Conservation (phyloP, 2,329 filamentous ascomycete genomes). For the Aspergillus alliaceus region DNA sequence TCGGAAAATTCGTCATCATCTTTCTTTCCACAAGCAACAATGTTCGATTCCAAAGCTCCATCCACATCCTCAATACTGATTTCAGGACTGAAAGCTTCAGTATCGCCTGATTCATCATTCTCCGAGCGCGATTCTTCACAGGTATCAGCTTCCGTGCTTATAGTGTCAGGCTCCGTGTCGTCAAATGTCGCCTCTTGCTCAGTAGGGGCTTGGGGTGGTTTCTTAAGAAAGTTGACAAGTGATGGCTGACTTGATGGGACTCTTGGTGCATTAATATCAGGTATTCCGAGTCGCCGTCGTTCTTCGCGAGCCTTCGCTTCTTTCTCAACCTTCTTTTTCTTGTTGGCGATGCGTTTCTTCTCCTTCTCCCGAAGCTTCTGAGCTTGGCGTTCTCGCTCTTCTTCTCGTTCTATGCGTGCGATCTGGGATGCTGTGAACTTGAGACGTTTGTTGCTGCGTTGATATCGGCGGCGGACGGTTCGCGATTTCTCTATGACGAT, state of each 20-base stretch:
- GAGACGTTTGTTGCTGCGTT: constrained; percentile 39
- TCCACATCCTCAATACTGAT: neutral
- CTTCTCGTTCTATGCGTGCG: constrained; percentile 41
- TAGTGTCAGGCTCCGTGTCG: constrained; percentile 13
- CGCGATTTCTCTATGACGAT: constrained; percentile 40
- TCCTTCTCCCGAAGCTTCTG: constrained; percentile 39
- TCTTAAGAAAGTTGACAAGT: constrained; percentile 32
- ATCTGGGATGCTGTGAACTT: constrained; percentile 36
- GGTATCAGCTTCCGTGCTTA: constrained; percentile 17
- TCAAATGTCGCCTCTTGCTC: constrained; percentile 8
- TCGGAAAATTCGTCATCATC: constrained; percentile 36
- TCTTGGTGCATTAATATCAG: constrained; percentile 31
- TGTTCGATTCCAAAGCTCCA: neutral
- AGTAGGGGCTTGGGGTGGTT: neutral
- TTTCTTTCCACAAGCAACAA: constrained; percentile 1
- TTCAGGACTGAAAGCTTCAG: neutral
- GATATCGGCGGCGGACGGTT: constrained; percentile 39
- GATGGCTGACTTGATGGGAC: constrained; percentile 37
- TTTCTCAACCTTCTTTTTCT: constrained; percentile 37
- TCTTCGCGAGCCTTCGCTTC: constrained; percentile 36
- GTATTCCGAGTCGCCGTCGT: constrained; percentile 29
- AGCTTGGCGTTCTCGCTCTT: constrained; percentile 41
- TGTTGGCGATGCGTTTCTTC: constrained; percentile 33
- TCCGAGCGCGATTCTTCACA: constrained; percentile 7
- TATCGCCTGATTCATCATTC: constrained; percentile 20